phyloP scores from a whole-genome alignment of 2,329 filamentous ascomycete species.

The Malbranchea zuffiana region DNA sequence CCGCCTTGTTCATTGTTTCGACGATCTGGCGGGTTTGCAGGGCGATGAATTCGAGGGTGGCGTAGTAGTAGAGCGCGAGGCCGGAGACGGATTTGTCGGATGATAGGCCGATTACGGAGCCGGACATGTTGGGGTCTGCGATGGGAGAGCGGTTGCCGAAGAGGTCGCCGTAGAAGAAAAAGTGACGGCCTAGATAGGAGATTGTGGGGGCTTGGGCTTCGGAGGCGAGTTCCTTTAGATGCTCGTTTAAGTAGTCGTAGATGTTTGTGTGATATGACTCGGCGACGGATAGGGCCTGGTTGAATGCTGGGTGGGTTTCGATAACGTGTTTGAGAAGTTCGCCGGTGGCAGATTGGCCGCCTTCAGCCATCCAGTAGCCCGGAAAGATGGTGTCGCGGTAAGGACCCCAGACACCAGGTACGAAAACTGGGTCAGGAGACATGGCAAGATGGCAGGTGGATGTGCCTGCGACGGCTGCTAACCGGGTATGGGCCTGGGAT shows the following conservation, averaged over 20 bases:
- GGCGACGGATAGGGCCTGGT: conserved; percentile 65
- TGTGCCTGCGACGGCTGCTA: conserved; percentile 90
- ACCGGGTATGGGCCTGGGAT: conserved; percentile 81
- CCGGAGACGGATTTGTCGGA: conserved; percentile 79
- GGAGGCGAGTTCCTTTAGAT: conserved; percentile 65
- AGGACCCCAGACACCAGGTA: conserved; percentile 91
- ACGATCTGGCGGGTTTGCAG: conserved; percentile 94
- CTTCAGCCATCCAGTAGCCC: conserved; percentile 92
- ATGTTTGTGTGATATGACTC: conserved; percentile 78
- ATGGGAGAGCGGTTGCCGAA: conserved; percentile 95
- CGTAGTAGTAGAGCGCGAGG: conserved; percentile 86
- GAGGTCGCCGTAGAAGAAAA: conserved; percentile 97
- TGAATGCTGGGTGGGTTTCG: conserved; percentile 86
- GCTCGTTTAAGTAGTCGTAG: conserved; percentile 87
- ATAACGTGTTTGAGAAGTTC: conserved; percentile 90
- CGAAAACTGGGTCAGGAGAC: conserved; percentile 86
- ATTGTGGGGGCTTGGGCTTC: conserved; percentile 61
- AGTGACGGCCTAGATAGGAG: conserved; percentile 77
- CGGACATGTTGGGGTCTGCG: conserved; percentile 86
- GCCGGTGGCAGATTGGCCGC: conserved; percentile 90
- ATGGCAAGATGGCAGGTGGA: conserved; percentile 96
- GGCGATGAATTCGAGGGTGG: conserved; percentile 95
- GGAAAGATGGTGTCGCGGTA: conserved; percentile 91
- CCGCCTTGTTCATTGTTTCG: conserved; percentile 80
- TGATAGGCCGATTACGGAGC: conserved; percentile 74